Base-by-base conservation (phyloP, 2,329 filamentous ascomycete species). In the Mycosphaerelloides madeirae region DNA sequence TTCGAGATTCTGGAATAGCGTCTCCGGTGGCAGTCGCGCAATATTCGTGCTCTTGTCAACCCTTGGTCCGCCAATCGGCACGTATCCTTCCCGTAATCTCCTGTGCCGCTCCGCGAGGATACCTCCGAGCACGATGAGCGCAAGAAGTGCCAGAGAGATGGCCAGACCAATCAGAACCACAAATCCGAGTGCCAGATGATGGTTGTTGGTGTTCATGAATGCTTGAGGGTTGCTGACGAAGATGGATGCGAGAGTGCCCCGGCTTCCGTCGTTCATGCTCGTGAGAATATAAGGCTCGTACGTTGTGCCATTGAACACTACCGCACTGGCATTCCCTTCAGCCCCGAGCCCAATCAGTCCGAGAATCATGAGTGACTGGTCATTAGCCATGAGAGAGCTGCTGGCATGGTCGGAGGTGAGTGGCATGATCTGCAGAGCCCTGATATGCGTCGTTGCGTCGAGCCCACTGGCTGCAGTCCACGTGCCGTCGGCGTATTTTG, bases 271-370 rank as follows among this genome's bases (percentile, higher is more conserved):
- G 13, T 56, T 22, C 46, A 76, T 84, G 35, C 80, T 84, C 2
- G 90, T 86, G 32, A 98, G 77, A 31, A 88, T 78, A 64, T 91
- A 95, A 0, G 93, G 91, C 40, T 75, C 74, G 62, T 91, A 81
- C 2, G 73, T 70, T 9, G 82, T 87, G 57, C 93, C 93, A 60
- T 97, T 87, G 71, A 86, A 98, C 20, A 96, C 72, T 6, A 83
- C 91, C 7, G 87, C 89, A 12, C 91, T 95, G 5, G 85, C 87
- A 45, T 82, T 83, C 46, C 91, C 90, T 61, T 89, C 89, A 38
- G 72, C 71, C 0, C 84, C 80, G 14, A 97, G 75, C 53, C 81
- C 77, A 54, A 98, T 79, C 41, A 84, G 79, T 31, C 93, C 93
- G n/a, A 87, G 87, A 38, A 97, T 72, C 68, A 98, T 77, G 29